Conservation (phyloP, 805 yeast genomes). For the Zygosaccharomyces siamensis region DNA sequence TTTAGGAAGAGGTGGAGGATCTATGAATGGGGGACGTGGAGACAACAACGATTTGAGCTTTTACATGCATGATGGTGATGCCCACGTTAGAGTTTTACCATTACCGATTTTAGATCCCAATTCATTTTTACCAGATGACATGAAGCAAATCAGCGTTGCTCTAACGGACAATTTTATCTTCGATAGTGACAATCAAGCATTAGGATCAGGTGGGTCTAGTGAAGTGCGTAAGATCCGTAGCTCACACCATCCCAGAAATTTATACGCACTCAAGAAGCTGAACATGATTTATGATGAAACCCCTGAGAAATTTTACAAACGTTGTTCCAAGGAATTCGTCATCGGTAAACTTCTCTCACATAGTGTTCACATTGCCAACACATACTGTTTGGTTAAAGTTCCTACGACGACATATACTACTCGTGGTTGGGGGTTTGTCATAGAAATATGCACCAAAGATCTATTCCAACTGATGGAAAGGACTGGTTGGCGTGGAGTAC, state of each 20-base stretch:
- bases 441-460: conserved; percentile 66
- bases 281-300: conserved; percentile 55
- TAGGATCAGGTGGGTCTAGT: conserved; percentile 73
- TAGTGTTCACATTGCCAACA: conserved; percentile 58
- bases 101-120: conserved; percentile 66
- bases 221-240: conserved; percentile 50
- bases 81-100: conserved; percentile 44
- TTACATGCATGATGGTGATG: conserved; percentile 35
- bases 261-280: conserved; percentile 64
- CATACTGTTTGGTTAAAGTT: conserved; percentile 50
- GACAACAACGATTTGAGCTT: conserved; percentile 26
- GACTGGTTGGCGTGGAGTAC: conserved; percentile 55
- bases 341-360: conserved; percentile 50
- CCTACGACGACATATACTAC: conserved; percentile 50
- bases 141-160: conserved; percentile 44
- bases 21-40: conserved; percentile 9
- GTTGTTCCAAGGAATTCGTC: conserved; percentile 61
- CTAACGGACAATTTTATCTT: conserved; percentile 53
- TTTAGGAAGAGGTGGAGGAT: conserved; percentile 8
- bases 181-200: conserved; percentile 41
- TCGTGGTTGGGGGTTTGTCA: conserved; percentile 72
- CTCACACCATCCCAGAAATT: conserved; percentile 35
- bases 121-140: conserved; percentile 50
- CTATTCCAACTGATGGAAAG: conserved; percentile 50
- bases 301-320: conserved; percentile 56